Conservation (phyloP, 1,284 basidiomycete genomes). For the Ceratobasidium sp. region DNA sequence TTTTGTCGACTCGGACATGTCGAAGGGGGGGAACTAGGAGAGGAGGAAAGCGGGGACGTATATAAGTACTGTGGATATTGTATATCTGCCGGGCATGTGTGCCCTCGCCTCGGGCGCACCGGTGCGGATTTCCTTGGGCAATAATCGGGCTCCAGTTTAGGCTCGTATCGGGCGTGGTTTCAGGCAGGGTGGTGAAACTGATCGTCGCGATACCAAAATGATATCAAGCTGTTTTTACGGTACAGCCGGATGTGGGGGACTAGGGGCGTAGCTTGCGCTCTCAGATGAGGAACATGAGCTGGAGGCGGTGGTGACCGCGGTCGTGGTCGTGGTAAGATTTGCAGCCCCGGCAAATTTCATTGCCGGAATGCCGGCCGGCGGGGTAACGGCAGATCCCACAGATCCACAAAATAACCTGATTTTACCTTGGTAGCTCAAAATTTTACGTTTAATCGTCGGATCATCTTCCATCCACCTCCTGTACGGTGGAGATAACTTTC, state of each 20-base stretch:
- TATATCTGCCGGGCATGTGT: constrained; percentile 11
- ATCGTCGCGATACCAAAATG: background rate
- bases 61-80: constrained; percentile 23
- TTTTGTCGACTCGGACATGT: constrained; percentile 37
- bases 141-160: constrained; percentile 14
- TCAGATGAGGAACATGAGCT: background rate
- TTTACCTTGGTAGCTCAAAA: background rate
- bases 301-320: background rate
- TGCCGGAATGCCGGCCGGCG: background rate
- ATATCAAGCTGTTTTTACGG: background rate
- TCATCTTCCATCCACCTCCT: background rate
- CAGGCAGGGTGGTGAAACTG: constrained; percentile 2
- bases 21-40: background rate
- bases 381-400: background rate
- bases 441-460: background rate
- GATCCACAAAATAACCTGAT: background rate
- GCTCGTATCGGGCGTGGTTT: constrained; percentile 37
- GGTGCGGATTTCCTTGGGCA: constrained; percentile 2
- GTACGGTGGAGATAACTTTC: background rate
- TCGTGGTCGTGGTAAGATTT: constrained; percentile 17
- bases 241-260: background rate
- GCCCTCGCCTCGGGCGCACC: constrained; percentile 15
- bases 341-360: background rate
- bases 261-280: background rate
- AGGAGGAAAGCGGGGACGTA: constrained; percentile 1